Conservation (phyloP, 1,139 yeast species). For the Geotrichum siamense region DNA sequence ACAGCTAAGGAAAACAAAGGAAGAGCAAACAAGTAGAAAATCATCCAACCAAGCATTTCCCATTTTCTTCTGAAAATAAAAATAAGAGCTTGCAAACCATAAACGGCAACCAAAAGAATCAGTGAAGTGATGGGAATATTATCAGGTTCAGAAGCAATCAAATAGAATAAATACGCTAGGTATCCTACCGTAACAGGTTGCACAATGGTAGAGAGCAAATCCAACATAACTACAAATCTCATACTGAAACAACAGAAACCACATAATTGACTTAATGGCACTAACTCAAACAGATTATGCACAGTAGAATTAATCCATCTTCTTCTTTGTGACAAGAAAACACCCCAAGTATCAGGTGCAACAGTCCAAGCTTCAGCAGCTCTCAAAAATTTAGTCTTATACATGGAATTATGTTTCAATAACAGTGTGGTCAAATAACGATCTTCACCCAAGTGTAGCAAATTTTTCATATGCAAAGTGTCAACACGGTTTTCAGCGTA, state of each 20-base stretch:
- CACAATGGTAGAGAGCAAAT: slow-evolving; percentile 34
- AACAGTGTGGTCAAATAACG: slow-evolving; percentile 39
- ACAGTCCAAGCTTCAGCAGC: slow-evolving; percentile 34
- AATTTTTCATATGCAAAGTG: slow-evolving; percentile 38
- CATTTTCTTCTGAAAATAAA: slow-evolving; percentile 34
- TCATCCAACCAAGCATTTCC: slow-evolving; percentile 39
- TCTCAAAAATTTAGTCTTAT: slow-evolving; percentile 32
- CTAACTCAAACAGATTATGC: slow-evolving; percentile 34
- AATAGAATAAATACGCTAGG: slow-evolving; percentile 33
- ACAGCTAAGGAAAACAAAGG: slow-evolving; percentile 35
- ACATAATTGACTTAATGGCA: slow-evolving; percentile 33
- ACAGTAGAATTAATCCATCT: slow-evolving; percentile 39
- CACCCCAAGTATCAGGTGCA: slow-evolving; percentile 34
- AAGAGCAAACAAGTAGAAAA: slow-evolving; percentile 34
- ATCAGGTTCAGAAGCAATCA: slow-evolving; percentile 29
- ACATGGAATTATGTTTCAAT: slow-evolving; percentile 31
- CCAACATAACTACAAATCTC: slow-evolving; percentile 36
- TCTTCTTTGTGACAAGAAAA: slow-evolving; percentile 35
- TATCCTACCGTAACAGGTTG: slow-evolving; percentile 35
- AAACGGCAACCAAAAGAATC: slow-evolving; percentile 32
- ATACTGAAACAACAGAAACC: slow-evolving; percentile 35
- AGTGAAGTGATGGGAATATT: slow-evolving; percentile 35
- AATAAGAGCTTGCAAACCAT: slow-evolving; percentile 35
- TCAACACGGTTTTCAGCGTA: slow-evolving; percentile 38
- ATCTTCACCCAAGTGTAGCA: slow-evolving; percentile 40